Percentiles rank a stretch among this genome's conserved stretches.
Conservation (phyloP, 148 eudicot genomes). For the Nepenthes mirabilis region DNA sequence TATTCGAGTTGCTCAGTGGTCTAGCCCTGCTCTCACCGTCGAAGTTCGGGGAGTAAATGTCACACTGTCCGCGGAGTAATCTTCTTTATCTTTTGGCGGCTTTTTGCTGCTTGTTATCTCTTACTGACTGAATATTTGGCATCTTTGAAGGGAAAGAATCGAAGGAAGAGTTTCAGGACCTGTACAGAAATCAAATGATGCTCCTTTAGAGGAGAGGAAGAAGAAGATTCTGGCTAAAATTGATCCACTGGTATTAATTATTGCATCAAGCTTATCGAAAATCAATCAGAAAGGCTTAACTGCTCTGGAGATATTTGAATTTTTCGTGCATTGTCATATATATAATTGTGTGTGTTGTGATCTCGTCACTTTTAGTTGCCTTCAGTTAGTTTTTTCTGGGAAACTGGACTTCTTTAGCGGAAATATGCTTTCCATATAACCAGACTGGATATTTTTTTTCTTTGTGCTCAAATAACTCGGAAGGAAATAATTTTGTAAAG, state of each 20-base stretch:
- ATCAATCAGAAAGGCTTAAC: neutral
- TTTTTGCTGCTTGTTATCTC: neutral
- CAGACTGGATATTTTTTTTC: too few relatives aligned
- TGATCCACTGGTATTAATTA: slow-evolving; percentile 62
- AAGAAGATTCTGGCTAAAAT: slow-evolving; percentile 39
- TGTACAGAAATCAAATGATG: slow-evolving; percentile 22
- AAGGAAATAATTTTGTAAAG: too few relatives aligned
- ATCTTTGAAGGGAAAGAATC: slow-evolving; percentile 33
- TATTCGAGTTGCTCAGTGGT: slow-evolving; percentile 39
- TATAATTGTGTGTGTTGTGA: too few relatives aligned
- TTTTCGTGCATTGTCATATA: neutral
- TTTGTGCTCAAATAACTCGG: too few relatives aligned
- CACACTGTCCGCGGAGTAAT: slow-evolving; percentile 35
- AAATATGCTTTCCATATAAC: too few relatives aligned
- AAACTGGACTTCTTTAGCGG: too few relatives aligned
- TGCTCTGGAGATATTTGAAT: neutral
- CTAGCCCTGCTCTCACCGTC: slow-evolving; percentile 41
- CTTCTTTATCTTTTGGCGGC: neutral
- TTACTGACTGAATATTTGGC: neutral
- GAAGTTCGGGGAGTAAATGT: slow-evolving; percentile 43
- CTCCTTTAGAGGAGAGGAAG: slow-evolving; percentile 30
- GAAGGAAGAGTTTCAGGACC: slow-evolving; percentile 12
- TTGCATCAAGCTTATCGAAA: neutral
- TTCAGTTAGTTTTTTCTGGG: too few relatives aligned
- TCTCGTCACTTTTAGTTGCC: too few relatives aligned